Base-by-base conservation (phyloP, 306 rosid species). In the Calophaca sinica region DNA sequence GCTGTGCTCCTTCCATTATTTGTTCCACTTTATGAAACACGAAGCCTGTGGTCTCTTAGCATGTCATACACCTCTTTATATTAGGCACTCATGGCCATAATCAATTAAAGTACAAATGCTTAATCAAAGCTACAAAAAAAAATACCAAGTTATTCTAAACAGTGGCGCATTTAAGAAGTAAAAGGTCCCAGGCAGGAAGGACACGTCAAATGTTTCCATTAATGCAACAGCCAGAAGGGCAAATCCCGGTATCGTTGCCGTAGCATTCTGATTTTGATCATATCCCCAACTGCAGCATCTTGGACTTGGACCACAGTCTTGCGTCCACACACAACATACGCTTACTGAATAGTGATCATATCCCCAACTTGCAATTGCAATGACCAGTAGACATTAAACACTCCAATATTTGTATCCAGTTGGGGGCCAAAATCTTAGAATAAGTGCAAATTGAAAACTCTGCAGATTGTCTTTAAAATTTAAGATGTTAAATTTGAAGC, bases 191-290 rank as follows among this genome's bases (percentile, higher is more conserved):
- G 46, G 75, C 70, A 59, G 51, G 64, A 66, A 75, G 57, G 73
- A 76, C 79, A 84, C 79, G 57, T 26, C 46, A 67, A 81, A 68
- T 76, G 85, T 81, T 81, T 81, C 88, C 79, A 77, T 50, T 78
- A 57, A 73, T 62, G 85, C 64, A 78, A 69, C 75, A 77, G 78
- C 77, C 63, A 77, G 68, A 70, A 72, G 81, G 72, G 62, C 62
- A 78, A 73, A 74, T 69, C 81, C 78, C 81, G 33, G 39, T 68
- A 72, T 57, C 79, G 68, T 80, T 73, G 77, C 83, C 77, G 83
- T 60, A 68, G 20, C 72, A 70, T 72, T 81, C 83, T 84, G 78
- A 64, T 33, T 66, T 66, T 60, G 55, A 76, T 66, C 68, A 72
- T 48, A 66, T 8, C 72, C n/a, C 15, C n/a, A 55, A 70, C 73